Percentiles rank a stretch among this genome's conserved stretches.
Evolutionary conservation across 1,139 yeast genomes (phyloP).

Genomic region (Hanseniaspora sp.): DNA sequence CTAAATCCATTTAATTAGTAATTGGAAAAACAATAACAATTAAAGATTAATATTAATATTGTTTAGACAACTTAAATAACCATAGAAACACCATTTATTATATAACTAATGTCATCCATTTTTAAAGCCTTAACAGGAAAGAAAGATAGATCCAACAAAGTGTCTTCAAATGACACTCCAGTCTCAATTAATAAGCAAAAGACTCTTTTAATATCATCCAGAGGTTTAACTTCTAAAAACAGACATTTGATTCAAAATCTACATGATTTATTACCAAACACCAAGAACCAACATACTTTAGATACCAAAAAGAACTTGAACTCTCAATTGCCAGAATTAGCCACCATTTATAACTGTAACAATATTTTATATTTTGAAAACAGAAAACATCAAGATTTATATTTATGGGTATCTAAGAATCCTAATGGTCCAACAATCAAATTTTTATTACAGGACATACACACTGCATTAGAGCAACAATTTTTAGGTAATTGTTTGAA

Average conservation of each 20-base stretch:
- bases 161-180: conserved; percentile 35
- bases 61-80: no score
- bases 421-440: conserved; percentile 97
- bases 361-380: conserved; percentile 90
- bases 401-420: conserved; percentile 88
- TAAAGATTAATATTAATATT: no score
- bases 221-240: conserved; percentile 91
- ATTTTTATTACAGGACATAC: conserved; percentile 87
- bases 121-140: conserved; percentile 33
- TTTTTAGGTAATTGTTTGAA: conserved; percentile 92
- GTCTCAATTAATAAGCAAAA: conserved; percentile 56
- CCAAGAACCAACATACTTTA: conserved; percentile 91
- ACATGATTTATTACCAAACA: conserved; percentile 73
- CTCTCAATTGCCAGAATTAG: conserved; percentile 76
- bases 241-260: conserved; percentile 86
- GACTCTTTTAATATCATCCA: conserved; percentile 75
- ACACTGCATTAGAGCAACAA: conserved; percentile 89
- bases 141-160: conserved; percentile 31
- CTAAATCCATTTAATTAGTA: no score
- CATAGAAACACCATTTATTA: conserved; percentile 16
- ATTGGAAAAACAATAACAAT: neutral
- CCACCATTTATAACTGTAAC: conserved; percentile 94
- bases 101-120: conserved; percentile 36
- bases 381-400: conserved; percentile 90
- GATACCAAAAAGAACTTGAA: conserved; percentile 84